phyloP scores from a whole-genome alignment of 352 stramenopile species.

The Lagenidium giganteum region DNA sequence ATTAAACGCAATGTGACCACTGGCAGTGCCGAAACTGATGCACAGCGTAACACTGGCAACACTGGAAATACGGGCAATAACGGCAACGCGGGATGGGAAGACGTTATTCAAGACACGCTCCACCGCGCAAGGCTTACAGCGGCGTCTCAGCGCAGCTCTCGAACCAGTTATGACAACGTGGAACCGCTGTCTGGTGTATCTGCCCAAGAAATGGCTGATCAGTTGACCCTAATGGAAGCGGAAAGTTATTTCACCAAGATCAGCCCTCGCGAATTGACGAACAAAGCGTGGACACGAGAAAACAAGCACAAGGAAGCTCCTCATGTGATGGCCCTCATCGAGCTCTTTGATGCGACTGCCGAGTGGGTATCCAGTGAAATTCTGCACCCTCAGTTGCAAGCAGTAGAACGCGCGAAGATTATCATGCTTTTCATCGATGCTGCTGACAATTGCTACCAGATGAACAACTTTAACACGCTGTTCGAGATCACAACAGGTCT shows the following conservation, averaged over 20 bases:
- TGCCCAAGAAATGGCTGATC: constrained; percentile 69
- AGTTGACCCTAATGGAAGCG: constrained; percentile 77
- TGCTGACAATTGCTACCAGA: constrained; percentile 73
- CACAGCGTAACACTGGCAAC: constrained; percentile 1
- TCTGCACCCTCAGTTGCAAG: constrained; percentile 77
- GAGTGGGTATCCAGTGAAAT: constrained; percentile 88
- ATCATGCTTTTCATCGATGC: constrained; percentile 84
- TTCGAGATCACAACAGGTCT: constrained; percentile 80
- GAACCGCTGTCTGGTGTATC: constrained; percentile 58
- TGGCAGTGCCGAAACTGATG: constrained; percentile 33
- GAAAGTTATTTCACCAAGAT: constrained; percentile 72
- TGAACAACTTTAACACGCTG: constrained; percentile 89
- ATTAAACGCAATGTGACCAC: constrained; percentile 65
- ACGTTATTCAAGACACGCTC: constrained; percentile 70
- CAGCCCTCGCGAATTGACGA: constrained; percentile 72
- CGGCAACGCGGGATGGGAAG: constrained; percentile 23
- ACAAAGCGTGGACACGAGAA: constrained; percentile 84
- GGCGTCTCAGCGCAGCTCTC: constrained; percentile 49
- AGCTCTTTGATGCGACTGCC: constrained; percentile 79
- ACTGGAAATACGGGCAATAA: constrained; percentile 1
- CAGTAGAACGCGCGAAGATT: constrained; percentile 73
- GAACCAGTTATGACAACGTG: constrained; percentile 75
- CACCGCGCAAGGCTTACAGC: constrained; percentile 49
- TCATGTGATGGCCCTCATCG: constrained; percentile 79
- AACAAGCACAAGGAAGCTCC: constrained; percentile 77